phyloP scores from a whole-genome alignment of 345 rosid species.

The Viola odorata region DNA sequence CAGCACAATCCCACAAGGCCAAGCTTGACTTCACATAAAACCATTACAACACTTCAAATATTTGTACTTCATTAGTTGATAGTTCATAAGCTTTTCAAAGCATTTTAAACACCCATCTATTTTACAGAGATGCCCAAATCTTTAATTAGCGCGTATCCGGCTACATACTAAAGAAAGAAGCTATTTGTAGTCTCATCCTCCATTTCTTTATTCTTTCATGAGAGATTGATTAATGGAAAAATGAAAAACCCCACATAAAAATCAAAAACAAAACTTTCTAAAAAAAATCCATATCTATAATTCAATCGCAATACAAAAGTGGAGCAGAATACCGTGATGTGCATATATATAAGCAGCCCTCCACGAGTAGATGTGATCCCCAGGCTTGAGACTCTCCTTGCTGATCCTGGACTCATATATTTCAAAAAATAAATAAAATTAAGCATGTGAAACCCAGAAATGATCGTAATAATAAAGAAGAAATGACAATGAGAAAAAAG shows the following conservation, averaged over 20 bases:
- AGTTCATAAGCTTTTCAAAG: too few relatives aligned
- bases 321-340: slow-evolving; percentile 56
- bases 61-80: too few relatives aligned
- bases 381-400: slow-evolving; percentile 59
- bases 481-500: background rate
- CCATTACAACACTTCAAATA: too few relatives aligned
- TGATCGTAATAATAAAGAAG: background rate
- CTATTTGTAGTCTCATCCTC: too few relatives aligned
- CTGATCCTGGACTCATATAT: slow-evolving; percentile 31
- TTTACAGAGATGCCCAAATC: too few relatives aligned
- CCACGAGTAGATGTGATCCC: slow-evolving; percentile 92
- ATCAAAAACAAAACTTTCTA: background rate
- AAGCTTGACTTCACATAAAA: too few relatives aligned
- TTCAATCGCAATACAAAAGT: background rate
- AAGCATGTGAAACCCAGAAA: background rate
- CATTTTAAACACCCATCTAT: too few relatives aligned
- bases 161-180: too few relatives aligned
- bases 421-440: background rate
- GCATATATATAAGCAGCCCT: slow-evolving; percentile 86
- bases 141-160: too few relatives aligned
- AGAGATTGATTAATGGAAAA: too few relatives aligned
- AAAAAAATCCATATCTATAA: background rate
- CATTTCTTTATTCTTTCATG: too few relatives aligned
- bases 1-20: too few relatives aligned
- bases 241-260: background rate